Conservation (phyloP, 1,284 basidiomycete genomes). For the Athelia sp. region DNA sequence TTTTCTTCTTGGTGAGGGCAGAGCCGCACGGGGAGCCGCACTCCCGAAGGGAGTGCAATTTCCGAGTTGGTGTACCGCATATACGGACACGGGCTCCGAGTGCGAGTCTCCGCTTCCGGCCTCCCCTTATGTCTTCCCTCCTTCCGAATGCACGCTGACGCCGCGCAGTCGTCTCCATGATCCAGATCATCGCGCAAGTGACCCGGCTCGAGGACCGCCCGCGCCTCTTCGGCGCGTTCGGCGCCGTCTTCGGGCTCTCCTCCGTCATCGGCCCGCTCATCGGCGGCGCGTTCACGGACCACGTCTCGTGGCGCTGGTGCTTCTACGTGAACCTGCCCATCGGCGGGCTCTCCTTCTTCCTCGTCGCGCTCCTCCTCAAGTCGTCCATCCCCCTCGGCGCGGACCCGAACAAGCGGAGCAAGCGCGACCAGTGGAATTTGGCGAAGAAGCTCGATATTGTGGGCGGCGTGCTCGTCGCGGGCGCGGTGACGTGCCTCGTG, state of each 20-base stretch:
- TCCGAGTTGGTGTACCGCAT: too few relatives aligned
- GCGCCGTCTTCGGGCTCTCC: slow-evolving; percentile 31
- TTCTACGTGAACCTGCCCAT: slow-evolving; percentile 24
- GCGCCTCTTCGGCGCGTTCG: slow-evolving; percentile 25
- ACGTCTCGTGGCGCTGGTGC: slow-evolving; percentile 20
- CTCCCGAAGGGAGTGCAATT: too few relatives aligned
- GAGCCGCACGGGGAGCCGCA: too few relatives aligned
- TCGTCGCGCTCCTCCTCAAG: neutral
- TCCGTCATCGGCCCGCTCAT: slow-evolving; percentile 27
- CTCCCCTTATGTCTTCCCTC: neutral
- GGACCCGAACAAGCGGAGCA: neutral
- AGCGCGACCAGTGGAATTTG: neutral
- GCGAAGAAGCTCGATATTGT: slow-evolving; percentile 26
- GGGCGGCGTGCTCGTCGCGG: slow-evolving; percentile 20
- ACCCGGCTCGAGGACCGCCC: slow-evolving; percentile 20
- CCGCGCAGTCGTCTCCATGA: slow-evolving; percentile 2
- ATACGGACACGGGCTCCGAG: too few relatives aligned
- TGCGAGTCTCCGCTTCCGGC: too few relatives aligned
- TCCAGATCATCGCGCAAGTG: slow-evolving; percentile 31
- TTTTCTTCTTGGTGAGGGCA: neutral
- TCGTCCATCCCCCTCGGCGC: neutral
- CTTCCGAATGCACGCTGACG: slow-evolving; percentile 10
- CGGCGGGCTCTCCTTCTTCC: neutral
- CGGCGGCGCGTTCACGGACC: slow-evolving; percentile 28
- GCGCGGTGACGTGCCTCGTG: slow-evolving; percentile 28